Evolutionary conservation across 345 rosid species (phyloP), one percentile per base, ranked within the genome.

Genomic region (Dovyalis caffra): DNA sequence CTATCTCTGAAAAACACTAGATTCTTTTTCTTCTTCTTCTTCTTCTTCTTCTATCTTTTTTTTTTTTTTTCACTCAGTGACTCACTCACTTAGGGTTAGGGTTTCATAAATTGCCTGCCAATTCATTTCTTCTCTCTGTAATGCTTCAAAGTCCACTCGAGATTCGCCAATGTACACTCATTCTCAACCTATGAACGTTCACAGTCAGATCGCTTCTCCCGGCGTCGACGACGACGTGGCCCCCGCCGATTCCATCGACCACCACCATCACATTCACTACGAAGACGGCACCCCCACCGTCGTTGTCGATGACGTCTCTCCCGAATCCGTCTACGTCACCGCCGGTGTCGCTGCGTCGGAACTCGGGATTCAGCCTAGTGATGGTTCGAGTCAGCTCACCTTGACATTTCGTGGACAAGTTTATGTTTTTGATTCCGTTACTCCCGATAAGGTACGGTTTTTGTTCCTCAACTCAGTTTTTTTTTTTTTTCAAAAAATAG

Each of bases 331-430:
- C 29, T 90, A 88, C 37, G 86, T 74, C 68, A 58, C 57, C 68
- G 78, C 78, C 63, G 67, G 71, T 21, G 88, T 81, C 68, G 78
- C 83, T 66, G 86, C 63, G 58, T 68, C 90, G 37, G 83, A 78
- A 12, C 77, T 80, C 20, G 74, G 40, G 58, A 69, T 81, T 64
- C 88, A 71, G 29, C 77, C 77, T 6, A 83, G 45, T 43, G 87
- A 79, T 20, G 77, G 79, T 12, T 80, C 88, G 8, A 79, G 85
- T 83, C 95, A 91, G 86, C 91, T 93, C 18, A 87, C 93, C 6
- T 86, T 93, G 78, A 87, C 98, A 31, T 93, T 91, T 79, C 95
- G 93, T 2, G 98, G 97, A 11, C 97, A 93, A 73, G 95, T 93
- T 80, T 93, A 90, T 81, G 97, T 91, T 25, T 93, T 93, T 28